Evolutionary conservation across 208 protist species (phyloP).

Genomic region (Ichthyophonus hoferi): DNA sequence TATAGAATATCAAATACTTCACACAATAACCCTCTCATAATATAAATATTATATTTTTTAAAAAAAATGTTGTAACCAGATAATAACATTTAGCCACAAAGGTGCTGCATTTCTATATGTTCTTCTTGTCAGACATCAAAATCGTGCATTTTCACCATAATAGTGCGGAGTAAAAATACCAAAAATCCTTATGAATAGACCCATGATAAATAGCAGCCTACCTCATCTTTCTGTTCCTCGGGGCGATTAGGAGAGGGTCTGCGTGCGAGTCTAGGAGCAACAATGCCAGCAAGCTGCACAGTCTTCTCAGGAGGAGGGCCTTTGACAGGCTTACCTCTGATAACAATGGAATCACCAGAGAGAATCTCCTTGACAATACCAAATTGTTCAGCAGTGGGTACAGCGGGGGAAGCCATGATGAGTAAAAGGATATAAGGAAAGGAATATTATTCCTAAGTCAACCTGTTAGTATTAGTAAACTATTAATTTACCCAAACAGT

Average conservation of each 20-base stretch:
- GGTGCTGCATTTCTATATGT: no score
- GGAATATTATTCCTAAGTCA: neutral
- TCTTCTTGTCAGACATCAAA: no score
- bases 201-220: conserved; percentile 11
- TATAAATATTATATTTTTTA: no score
- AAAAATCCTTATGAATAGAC: no score
- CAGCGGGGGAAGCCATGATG: conserved; percentile 14
- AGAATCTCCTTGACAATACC: conserved; percentile 77
- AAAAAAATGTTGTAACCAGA: no score
- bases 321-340: conserved; percentile 28
- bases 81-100: no score
- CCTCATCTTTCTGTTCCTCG: conserved; percentile 23
- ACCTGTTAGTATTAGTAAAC: neutral
- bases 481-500: neutral
- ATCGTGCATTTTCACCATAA: no score
- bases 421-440: conserved; percentile 14
- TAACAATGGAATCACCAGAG: conserved; percentile 51
- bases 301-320: conserved; percentile 33
- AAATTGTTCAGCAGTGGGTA: conserved; percentile 17
- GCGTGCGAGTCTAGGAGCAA: conserved; percentile 26
- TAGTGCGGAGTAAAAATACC: no score
- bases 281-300: conserved; percentile 26
- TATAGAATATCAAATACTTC: no score
- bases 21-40: no score
- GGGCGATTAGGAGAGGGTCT: neutral